phyloP scores from a whole-genome alignment of 495 filamentous ascomycete species.

The Hypoxylon crocopeplum region DNA sequence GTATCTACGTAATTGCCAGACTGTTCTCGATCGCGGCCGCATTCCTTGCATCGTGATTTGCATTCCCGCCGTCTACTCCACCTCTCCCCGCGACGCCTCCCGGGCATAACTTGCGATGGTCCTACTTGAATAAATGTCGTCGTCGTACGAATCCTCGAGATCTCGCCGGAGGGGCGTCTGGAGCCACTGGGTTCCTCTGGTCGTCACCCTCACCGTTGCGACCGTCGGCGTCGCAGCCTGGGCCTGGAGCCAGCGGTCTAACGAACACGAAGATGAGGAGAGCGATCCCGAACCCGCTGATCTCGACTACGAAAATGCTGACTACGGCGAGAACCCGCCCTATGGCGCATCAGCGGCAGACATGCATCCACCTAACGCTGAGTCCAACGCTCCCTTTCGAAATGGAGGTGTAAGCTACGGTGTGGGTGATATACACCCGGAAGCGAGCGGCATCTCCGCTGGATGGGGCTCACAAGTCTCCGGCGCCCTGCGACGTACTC shows the following conservation, averaged over 20 bases:
- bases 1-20: slow-evolving; percentile 12
- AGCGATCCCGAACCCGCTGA: slow-evolving; percentile 46
- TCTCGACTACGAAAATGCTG: slow-evolving; percentile 59
- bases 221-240: slow-evolving; percentile 85
- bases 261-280: slow-evolving; percentile 69
- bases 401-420: slow-evolving; percentile 45
- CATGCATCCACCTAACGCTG: slow-evolving; percentile 49
- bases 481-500: slow-evolving; percentile 82
- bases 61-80: slow-evolving; percentile 25
- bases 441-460: slow-evolving; percentile 43
- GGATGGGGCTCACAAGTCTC: slow-evolving; percentile 80
- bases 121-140: slow-evolving; percentile 68
- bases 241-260: slow-evolving; percentile 88
- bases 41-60: slow-evolving; percentile 27
- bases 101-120: slow-evolving; percentile 39
- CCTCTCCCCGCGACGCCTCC: slow-evolving; percentile 32
- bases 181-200: slow-evolving; percentile 86
- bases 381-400: slow-evolving; percentile 37
- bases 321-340: slow-evolving; percentile 59
- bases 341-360: slow-evolving; percentile 55
- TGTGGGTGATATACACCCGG: slow-evolving; percentile 45
- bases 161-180: slow-evolving; percentile 70
- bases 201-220: slow-evolving; percentile 82
- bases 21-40: slow-evolving; percentile 8
- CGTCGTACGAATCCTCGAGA: slow-evolving; percentile 72